These are phyloP conservation scores for Colletotrichum sp. DNA, from an alignment of 2,329 filamentous ascomycete genomes.

Conservation along the genomic window DNA sequence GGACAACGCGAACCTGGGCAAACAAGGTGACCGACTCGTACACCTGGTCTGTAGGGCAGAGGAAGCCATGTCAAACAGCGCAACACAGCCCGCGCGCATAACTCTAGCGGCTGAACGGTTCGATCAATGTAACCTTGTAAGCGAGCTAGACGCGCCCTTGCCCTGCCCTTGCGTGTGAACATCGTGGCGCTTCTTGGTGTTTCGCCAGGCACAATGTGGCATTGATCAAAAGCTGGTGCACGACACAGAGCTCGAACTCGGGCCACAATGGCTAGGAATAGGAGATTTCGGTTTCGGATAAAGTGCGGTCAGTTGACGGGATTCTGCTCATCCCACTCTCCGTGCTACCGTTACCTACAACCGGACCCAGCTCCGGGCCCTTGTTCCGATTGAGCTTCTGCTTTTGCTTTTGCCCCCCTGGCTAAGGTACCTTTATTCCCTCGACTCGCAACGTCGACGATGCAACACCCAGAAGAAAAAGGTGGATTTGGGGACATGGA, in stretches of 20 bases:
- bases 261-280: background rate
- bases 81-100: background rate
- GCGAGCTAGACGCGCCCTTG: slow-evolving; percentile 16
- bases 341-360: background rate
- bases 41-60: background rate
- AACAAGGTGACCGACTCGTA: background rate
- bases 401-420: background rate
- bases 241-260: background rate
- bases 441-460: background rate
- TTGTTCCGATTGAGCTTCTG: background rate
- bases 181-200: background rate
- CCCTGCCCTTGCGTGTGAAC: background rate
- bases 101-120: slow-evolving; percentile 1
- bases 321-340: background rate
- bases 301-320: background rate
- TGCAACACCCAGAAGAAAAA: background rate
- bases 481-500: background rate
- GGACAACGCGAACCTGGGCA: background rate
- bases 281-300: slow-evolving; percentile 10
- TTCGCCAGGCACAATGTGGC: background rate
- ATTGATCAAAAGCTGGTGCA: background rate
- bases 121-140: background rate
- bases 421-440: background rate
- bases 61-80: background rate
- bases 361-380: background rate